Evolutionary conservation across 108 stramenopile species (phyloP), one percentile per base, ranked within the genome.

Genomic region (Cyclotella sp.): DNA sequence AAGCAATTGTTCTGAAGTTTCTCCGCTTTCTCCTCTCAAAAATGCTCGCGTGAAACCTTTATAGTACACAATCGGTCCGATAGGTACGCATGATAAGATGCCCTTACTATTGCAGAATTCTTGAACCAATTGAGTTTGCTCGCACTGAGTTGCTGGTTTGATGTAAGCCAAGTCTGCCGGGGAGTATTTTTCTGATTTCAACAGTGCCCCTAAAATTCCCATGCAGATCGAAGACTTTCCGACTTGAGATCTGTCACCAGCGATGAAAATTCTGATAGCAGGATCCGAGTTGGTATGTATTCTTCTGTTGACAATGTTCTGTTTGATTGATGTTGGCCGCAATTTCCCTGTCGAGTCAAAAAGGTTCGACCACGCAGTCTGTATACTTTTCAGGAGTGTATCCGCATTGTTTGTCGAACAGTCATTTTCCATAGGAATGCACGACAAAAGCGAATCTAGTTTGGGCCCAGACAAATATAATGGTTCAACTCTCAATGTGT

Each of bases 131-230:
- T 98, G 98, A 19, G 87, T 85, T 60, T 79, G 83, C 77, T 99
- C 98, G 73, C 93, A 92, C 83, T 99, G 98, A 18, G 98, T 99
- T 22, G 96, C 97, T 7, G 98, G 98, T 81, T 99, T 99, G 73
- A 99, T 99, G 84, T 99, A 99, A 21, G 96, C 97, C 51, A 99
- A 68, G 16, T 87, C 79, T 27, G 72, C 45, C 21, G 96, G 79
- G 4, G 64, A 24, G 72, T 89, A 94, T 5, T 75, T 65, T 64
- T 84, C 85, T 77, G 78, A 67, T 43, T 77, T 64, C 39, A 76
- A 72, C 60, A 83, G 24, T 14, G 82, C 54, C 16, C 82, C 82
- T 16, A 83, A 65, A n/a, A 83, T 63, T 26, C 82, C 80, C 54
- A 98, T 80, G 84, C 95, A 99, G 27, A 95, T 86, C 73, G 89